Evolutionary conservation across 441 rosid genomes (phyloP).

Genomic region (Jatropha podagrica): DNA sequence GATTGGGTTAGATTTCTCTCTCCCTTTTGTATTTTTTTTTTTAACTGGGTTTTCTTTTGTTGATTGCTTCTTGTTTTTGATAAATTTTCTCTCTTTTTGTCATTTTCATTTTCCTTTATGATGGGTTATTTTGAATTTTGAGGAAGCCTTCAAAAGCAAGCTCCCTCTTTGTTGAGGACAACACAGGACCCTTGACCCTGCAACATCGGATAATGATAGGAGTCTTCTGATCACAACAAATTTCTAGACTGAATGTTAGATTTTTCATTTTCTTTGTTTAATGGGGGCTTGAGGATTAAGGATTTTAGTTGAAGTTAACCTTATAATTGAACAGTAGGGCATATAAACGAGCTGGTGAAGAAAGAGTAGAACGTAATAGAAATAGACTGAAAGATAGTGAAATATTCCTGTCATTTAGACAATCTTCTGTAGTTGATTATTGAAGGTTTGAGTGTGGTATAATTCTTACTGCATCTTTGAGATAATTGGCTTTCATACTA

Average conservation of each 20-base stretch:
- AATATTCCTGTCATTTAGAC: too few relatives aligned
- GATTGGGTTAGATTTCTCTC: constrained; percentile 62
- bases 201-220: neutral
- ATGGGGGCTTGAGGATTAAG: too few relatives aligned
- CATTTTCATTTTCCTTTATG: neutral
- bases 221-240: neutral
- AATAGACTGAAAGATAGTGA: neutral
- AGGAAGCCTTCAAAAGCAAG: neutral
- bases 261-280: neutral
- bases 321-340: neutral
- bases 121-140: neutral
- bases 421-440: too few relatives aligned
- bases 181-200: neutral
- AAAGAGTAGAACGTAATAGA: neutral
- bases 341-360: neutral
- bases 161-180: neutral
- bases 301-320: neutral
- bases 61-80: neutral
- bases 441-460: neutral
- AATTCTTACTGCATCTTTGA: neutral
- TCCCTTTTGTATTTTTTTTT: neutral
- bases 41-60: neutral
- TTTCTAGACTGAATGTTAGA: neutral
- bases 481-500: neutral
- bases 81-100: neutral